Evolutionary conservation across 2,329 filamentous ascomycete genomes (phyloP), one percentile per base, ranked within the genome.

Genomic region (Dissoconium aciculare): DNA sequence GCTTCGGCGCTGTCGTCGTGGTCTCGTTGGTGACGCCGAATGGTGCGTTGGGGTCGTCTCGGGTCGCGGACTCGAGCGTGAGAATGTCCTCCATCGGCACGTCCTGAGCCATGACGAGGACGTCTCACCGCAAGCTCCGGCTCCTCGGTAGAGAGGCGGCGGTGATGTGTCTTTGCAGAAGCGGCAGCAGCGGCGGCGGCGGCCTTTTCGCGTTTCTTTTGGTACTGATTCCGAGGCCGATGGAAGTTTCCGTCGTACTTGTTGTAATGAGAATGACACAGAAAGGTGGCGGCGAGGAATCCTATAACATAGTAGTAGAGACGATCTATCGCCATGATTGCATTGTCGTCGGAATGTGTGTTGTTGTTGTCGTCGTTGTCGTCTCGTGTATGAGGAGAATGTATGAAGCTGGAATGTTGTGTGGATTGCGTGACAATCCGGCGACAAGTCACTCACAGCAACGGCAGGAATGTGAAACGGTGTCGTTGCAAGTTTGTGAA

Each of bases 261-360:
- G 15, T 42, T 25, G 35, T 46, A 49, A 36, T 50, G 45, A 10
- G 43, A 39, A 23, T 23, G 19, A 27, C 31, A 26, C 33, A 38
- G 42, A 27, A 40, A 41, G 11, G 44, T 27, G 26, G 35, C 26
- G 25, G 44, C 24, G 12, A 44, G 19, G 17, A 47, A 29, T 12
- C 27, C 34, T 15, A 35, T 37, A 17, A 35, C 36, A 30, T 38
- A 45, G 41, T 44, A 52, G 46, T 51, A 51, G 26, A 49, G 38
- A 3, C 41, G 35, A 21, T 38, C 45, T 29, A 51, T 43, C 23
- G 39, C 40, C 47, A 52, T 51, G 26, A 26, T 35, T 14, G 31
- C 34, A 37, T 38, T 30, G n/a, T n/a, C 28, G 19, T 14, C 5
- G 15, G 27, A 27, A 11, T 19, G 4, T 15, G 16, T n/a, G 14